Evolutionary conservation across 495 filamentous ascomycete genomes (phyloP), one percentile per base, ranked within the genome.

Genomic region (Aspergillus saccharolyticus): DNA sequence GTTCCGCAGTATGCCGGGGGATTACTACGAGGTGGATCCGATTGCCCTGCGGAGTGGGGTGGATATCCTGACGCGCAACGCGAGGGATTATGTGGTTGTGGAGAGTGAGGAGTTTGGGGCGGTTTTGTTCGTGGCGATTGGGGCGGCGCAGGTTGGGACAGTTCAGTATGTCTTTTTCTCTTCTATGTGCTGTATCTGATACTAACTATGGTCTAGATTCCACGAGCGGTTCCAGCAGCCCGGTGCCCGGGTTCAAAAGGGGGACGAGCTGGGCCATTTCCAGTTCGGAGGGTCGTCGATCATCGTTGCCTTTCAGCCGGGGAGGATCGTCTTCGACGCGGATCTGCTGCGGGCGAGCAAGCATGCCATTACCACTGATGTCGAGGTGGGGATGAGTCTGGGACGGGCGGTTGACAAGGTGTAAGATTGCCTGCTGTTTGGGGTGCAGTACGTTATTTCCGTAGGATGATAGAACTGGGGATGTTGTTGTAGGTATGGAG

Each of bases 211-310:
- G 10, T 19, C 7, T 50, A 70, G 68, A 57, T 62, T 70, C 42
- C 50, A 67, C 45, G 63, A 70, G 21, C 50, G 65, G 21, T 70
- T 51, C 59, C 60, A 22, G 33, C 63, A 17, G 44, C 56, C 42
- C n/a, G 72, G 71, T 14, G 74, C 85, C 63, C 65, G 75, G 28
- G 66, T 88, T 14, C 69, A 64, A 47, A 76, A 73, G 50, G 74
- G 74, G 2, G 69, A 76, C 17, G 74, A 73, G 54, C 47, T 78
- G 24, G 73, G 74, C 9, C 54, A 70, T 5, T 78, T 76, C 49
- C 69, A 72, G 44, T 78, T 70, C 33, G 72, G 75, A 17, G 75
- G 74, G 3, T 75, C 69, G 42, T 70, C 68, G 4, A 70, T 78
- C 53, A 72, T 76, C 24, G 71, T 74, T 19, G 58, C 70, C 14